Evolutionary conservation across 179 eudicot genomes (phyloP), one percentile per base, ranked within the genome.

Genomic region (Drosera spatulata): DNA sequence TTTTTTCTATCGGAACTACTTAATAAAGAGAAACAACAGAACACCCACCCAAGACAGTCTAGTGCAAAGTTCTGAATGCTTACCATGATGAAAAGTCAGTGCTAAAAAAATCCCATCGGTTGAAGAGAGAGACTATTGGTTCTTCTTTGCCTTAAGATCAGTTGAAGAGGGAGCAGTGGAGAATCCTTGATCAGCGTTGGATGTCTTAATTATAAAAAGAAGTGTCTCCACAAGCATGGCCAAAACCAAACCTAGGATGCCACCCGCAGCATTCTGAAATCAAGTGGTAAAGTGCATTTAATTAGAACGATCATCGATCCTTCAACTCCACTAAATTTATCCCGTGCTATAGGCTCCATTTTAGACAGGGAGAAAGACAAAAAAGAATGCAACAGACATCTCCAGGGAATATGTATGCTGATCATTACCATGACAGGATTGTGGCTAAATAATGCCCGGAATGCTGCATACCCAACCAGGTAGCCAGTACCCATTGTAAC

Each of bases 191-290:
- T 74, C 81, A 64, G 68, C 63, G 50, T 76, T 71, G 2, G 86
- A 69, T 50, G 93, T 73, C 67, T 81, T 83, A 55, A 91, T 77
- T 43, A 91, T 85, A 68, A 91, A 91, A 3, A 85, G 75, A 74
- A 91, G 82, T 3, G 98, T 85, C 73, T 91, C 98, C 58, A 91
- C 77, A 51, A 91, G 86, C 98, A 91, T 91, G 47, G 72, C 95
- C 51, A 66, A 37, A 22, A 88, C 88, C 68, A 91, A 69, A 41
- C 96, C 98, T 8, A 86, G 78, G 43, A 91, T 80, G 67, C 97
- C 97, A 61, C 97, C 97, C 11, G 85, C 90, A 60, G 94, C 94
- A 70, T 85, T 82, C 97, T 88, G 83, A 62, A 76, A 69, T 60
- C 5, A 44, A 39, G 38, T 22, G 43, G 10, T 22, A 11, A 40